Conservation (phyloP, 2,329 filamentous ascomycete species). For the Lachnellula hyalina region DNA sequence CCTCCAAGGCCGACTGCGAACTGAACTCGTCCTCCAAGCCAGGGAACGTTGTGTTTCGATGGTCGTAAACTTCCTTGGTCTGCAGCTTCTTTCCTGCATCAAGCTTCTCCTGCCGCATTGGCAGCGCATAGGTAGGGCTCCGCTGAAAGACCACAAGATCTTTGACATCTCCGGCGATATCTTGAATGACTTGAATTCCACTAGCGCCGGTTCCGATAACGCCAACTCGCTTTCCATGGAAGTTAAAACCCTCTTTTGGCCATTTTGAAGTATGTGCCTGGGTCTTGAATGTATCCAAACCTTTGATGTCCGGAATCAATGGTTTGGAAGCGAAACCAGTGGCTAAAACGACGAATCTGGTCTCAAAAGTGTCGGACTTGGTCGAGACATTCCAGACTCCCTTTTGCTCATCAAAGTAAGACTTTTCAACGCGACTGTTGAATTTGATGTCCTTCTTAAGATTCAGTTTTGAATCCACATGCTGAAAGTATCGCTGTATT, state of each 20-base stretch:
- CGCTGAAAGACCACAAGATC: slow-evolving; percentile 47
- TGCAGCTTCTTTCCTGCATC: slow-evolving; percentile 16
- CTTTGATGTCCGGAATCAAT: slow-evolving; percentile 24
- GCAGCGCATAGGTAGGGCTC: slow-evolving; percentile 53
- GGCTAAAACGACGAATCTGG: slow-evolving; percentile 21
- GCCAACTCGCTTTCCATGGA: slow-evolving; percentile 44
- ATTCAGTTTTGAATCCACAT: slow-evolving; percentile 39
- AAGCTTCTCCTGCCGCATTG: slow-evolving; percentile 48
- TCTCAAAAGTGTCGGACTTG: slow-evolving; percentile 28
- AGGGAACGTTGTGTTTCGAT: slow-evolving; percentile 30
- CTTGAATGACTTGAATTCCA: slow-evolving; percentile 25
- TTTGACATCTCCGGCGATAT: slow-evolving; percentile 34
- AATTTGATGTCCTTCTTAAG: slow-evolving; percentile 39
- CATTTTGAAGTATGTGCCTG: slow-evolving; percentile 18
- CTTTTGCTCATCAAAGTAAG: slow-evolving; percentile 34
- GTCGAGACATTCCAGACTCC: slow-evolving; percentile 37
- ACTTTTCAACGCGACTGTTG: slow-evolving; percentile 36
- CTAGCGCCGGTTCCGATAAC: slow-evolving; percentile 44
- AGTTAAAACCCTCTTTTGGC: slow-evolving; percentile 38
- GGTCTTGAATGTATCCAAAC: slow-evolving; percentile 22
- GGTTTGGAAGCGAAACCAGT: slow-evolving; percentile 23
- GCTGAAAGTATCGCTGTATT: slow-evolving; percentile 41
- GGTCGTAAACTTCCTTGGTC: slow-evolving; percentile 27
- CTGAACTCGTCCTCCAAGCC: slow-evolving; percentile 48
- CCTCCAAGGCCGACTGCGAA: slow-evolving; percentile 40